These are phyloP conservation scores for Xylariaceae sp. DNA, from an alignment of 2,329 filamentous ascomycete genomes.

Conservation along the genomic window DNA sequence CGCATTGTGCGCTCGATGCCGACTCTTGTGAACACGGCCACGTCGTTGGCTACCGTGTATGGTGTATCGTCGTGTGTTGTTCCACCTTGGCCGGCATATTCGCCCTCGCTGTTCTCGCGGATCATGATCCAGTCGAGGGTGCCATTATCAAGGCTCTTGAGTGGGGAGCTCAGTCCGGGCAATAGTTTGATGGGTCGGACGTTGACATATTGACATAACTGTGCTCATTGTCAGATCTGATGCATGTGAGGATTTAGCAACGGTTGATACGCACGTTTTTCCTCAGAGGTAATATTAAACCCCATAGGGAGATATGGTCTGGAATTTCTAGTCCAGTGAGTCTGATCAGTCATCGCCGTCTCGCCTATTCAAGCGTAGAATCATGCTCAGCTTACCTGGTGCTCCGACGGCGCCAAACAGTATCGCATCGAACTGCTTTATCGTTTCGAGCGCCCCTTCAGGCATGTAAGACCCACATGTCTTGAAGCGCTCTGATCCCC, in stretches of 20 bases:
- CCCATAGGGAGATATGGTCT: conserved; percentile 64
- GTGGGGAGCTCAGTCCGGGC: conserved; percentile 54
- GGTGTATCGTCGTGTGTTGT: conserved; percentile 53
- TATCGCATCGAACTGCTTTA: conserved; percentile 51
- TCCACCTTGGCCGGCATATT: conserved; percentile 63
- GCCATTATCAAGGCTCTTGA: conserved; percentile 41
- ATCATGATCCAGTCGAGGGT: conserved; percentile 64
- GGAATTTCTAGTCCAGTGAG: conserved; percentile 46
- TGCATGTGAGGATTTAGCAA: too few relatives aligned
- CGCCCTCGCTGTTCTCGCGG: conserved; percentile 64
- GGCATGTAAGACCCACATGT: conserved; percentile 62
- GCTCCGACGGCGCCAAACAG: conserved; percentile 63
- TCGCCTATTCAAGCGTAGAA: not conserved
- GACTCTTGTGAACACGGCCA: conserved; percentile 59
- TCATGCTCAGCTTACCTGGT: conserved; percentile 42
- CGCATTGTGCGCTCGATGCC: conserved; percentile 57
- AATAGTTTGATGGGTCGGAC: conserved; percentile 61
- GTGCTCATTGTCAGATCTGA: too few relatives aligned
- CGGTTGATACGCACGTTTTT: conserved; percentile 59
- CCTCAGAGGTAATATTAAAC: conserved; percentile 59
- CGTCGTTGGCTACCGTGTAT: conserved; percentile 61
- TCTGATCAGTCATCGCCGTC: not conserved
- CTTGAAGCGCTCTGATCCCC: conserved; percentile 64
- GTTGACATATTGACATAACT: conserved; percentile 66
- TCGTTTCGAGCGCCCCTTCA: conserved; percentile 51